Conservation (phyloP, 2,329 filamentous ascomycete species). For the Huntiella decipiens region DNA sequence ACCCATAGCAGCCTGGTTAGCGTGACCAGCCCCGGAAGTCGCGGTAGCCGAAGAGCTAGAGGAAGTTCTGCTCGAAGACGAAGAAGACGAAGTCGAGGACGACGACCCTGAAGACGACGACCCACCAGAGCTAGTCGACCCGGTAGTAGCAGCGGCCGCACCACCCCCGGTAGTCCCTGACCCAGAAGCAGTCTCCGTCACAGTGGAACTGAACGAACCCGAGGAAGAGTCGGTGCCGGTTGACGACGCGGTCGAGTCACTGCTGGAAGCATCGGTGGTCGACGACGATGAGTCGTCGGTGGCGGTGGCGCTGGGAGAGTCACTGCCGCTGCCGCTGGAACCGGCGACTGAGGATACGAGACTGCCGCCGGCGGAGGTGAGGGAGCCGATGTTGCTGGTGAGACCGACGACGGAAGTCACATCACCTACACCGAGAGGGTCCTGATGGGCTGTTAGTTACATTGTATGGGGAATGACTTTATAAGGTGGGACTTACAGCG, state of each 20-base stretch:
- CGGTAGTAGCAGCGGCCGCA: neutral
- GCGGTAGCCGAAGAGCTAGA: conserved; percentile 12
- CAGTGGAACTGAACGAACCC: conserved; percentile 13
- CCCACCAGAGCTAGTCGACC: conserved; percentile 9
- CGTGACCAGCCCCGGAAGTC: conserved; percentile 16
- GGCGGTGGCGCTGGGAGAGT: conserved; percentile 11
- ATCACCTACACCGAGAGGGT: conserved; percentile 5
- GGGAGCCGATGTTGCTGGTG: conserved; percentile 7
- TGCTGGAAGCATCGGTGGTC: conserved; percentile 9
- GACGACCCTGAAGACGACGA: neutral
- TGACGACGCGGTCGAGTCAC: conserved; percentile 10
- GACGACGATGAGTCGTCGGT: conserved; percentile 7
- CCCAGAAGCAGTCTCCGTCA: conserved; percentile 13
- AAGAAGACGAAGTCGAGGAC: conserved; percentile 11
- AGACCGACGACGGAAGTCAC: conserved; percentile 6
- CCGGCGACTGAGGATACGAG: neutral
- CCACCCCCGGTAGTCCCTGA: conserved; percentile 10
- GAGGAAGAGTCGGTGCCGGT: conserved; percentile 8
- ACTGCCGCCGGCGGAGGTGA: conserved; percentile 4
- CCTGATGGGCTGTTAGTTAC: neutral
- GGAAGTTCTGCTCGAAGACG: conserved; percentile 7
- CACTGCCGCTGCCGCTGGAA: conserved; percentile 1
- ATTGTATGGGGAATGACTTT: neutral
- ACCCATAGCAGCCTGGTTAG: conserved; percentile 24
- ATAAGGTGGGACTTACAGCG: conserved; percentile 15